Base-by-base conservation (phyloP, 2,329 filamentous ascomycete genomes). In the Colletotrichum costaricense region DNA sequence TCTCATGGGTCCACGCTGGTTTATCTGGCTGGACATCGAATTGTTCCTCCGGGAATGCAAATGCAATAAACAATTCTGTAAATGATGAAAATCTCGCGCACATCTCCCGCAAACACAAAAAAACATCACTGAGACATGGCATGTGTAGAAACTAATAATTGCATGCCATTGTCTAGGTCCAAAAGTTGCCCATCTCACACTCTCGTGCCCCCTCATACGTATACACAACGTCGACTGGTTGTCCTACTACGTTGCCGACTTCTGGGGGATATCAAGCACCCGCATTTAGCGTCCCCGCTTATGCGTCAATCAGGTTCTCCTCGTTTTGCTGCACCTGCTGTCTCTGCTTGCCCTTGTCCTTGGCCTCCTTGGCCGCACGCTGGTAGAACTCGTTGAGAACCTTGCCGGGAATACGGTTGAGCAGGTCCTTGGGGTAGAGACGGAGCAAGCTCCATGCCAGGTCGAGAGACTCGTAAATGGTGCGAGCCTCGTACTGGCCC, bases 361-460 rank as follows among this genome's bases (percentile, higher is more conserved):
- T 93, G 75, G 88, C 84, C 75, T 91, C 89, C 78, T 88, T 88
- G 63, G 88, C 86, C 69, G 90, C 89, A 77, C 93, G 88, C 81
- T 93, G 91, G 84, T 96, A 97, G 86, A 91, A 97, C 83, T 96
- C 94, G 80, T 95, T 92, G 79, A 97, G 89, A 56, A 95, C 82
- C 87, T 95, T 95, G 87, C 91, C 91, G 73, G 94, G 94, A 80
- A 97, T 95, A 86, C 97, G 94, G 88, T 99, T 99, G 79, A 99
- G 93, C 78, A 98, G 87, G 80, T 99, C 97, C 91, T 97, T 98
- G 84, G 96, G 96, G 89, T 96, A 99, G 84, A 99, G 98, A 77
- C 97, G 92, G 77, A 99, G 92, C 83, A 99, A 86, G 81, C 95
- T 96, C 97, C 97, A 99, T 55, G 97, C 97, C 79, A 97, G 91